Conservation (phyloP, 2,329 filamentous ascomycete genomes). For the Cladosporium velox region DNA sequence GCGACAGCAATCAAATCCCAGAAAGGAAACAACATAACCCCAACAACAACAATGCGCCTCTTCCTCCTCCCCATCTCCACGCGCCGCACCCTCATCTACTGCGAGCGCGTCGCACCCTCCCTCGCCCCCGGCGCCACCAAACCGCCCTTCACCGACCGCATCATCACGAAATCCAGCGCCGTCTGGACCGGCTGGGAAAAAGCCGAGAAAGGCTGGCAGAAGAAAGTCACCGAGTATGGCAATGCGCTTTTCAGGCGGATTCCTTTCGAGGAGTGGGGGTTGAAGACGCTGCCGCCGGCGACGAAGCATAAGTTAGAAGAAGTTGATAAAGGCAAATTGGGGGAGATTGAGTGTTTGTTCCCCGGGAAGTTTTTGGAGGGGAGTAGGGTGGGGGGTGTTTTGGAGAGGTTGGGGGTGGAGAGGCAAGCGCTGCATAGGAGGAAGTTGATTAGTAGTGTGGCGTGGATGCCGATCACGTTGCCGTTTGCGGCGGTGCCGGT, state of each 20-base stretch:
- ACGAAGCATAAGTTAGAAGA: conserved; percentile 66
- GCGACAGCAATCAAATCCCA: no score
- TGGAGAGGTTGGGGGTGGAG: conserved; percentile 74
- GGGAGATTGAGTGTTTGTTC: conserved; percentile 58
- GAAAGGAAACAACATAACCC: no score
- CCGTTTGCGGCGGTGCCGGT: conserved; percentile 84
- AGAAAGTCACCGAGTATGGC: conserved; percentile 79
- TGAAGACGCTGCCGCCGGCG: conserved; percentile 89
- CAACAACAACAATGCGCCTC: conserved; percentile 60
- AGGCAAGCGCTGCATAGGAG: conserved; percentile 74
- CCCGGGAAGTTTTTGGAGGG: conserved; percentile 68
- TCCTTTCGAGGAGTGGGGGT: conserved; percentile 94
- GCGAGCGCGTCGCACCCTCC: conserved; percentile 63
- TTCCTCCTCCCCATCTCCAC: conserved; percentile 93
- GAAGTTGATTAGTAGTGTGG: conserved; percentile 76
- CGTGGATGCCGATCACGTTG: conserved; percentile 78
- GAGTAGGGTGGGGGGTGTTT: conserved; percentile 49
- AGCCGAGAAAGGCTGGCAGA: conserved; percentile 73
- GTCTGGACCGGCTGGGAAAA: conserved; percentile 88
- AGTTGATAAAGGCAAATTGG: conserved; percentile 60
- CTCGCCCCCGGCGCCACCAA: conserved; percentile 47
- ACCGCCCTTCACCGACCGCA: conserved; percentile 66
- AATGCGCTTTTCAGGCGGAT: conserved; percentile 84
- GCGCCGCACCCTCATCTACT: conserved; percentile 87
- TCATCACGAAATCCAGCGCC: conserved; percentile 69